Evolutionary conservation across 371 early-diverging fungal genomes (phyloP).

Genomic region (Funneliformis caledonium): DNA sequence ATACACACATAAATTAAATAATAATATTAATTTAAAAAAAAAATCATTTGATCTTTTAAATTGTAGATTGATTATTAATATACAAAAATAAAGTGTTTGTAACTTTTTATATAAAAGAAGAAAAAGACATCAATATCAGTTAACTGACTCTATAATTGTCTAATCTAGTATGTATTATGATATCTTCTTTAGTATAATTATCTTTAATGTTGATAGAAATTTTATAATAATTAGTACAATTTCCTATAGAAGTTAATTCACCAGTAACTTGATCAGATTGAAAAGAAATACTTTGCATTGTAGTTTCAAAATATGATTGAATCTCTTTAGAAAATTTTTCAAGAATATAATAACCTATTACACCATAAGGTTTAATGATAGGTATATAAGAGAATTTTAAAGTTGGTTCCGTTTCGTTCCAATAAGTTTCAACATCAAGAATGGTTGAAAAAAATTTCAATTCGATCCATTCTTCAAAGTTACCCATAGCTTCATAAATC

Average conservation of each 20-base stretch:
- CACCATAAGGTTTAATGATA: conserved; percentile 17
- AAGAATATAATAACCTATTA: conserved; percentile 13
- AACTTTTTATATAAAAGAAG: neutral
- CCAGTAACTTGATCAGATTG: neutral
- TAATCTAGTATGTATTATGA: neutral
- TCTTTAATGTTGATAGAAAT: neutral
- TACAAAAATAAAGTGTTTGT: neutral
- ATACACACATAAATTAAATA: no score
- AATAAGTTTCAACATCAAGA: neutral
- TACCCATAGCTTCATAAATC: neutral
- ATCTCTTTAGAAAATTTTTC: conserved; percentile 34
- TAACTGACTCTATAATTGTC: neutral
- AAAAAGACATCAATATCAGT: neutral
- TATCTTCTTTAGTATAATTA: neutral
- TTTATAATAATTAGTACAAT: neutral
- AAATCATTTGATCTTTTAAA: neutral
- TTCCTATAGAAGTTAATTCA: neutral
- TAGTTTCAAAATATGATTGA: neutral
- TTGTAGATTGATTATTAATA: neutral
- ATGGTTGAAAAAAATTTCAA: neutral
- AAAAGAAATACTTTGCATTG: neutral
- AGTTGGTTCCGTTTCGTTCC: neutral
- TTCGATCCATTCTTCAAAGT: neutral
- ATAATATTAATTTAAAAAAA: no score
- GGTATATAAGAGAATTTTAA: neutral